Evolutionary conservation across 768 basidiomycete species (phyloP).

Genomic region (Auricularia sp.): DNA sequence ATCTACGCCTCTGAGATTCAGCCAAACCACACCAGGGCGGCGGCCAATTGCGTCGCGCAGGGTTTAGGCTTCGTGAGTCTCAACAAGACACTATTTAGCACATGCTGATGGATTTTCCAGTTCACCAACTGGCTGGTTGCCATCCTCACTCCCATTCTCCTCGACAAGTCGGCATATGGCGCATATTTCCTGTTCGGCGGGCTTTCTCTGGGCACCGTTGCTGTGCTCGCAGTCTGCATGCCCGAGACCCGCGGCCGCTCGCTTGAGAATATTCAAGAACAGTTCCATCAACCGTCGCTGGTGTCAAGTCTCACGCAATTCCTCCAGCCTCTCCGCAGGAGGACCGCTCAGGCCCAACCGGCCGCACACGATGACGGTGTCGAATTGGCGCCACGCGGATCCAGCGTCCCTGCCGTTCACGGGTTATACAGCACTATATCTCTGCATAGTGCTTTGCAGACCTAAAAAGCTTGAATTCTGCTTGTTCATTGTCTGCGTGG

Average conservation of each 20-base stretch:
- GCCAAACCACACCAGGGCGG: constrained; percentile 35
- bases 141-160: constrained; percentile 37
- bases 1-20: constrained; percentile 38
- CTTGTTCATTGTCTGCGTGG: too few species aligned
- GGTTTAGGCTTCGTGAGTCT: constrained; percentile 31
- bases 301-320: too few species aligned
- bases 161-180: constrained; percentile 32
- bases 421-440: too few species aligned
- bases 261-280: constrained; percentile 32
- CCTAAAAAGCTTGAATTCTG: too few species aligned
- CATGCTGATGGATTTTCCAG: constrained; percentile 14
- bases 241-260: constrained; percentile 37
- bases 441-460: too few species aligned
- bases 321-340: too few species aligned
- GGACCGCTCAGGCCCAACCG: too few species aligned
- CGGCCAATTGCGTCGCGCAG: constrained; percentile 31
- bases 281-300: constrained; percentile 15
- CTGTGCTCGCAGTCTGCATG: constrained; percentile 30
- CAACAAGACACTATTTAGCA: not conserved
- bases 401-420: too few species aligned
- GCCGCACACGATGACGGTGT: too few species aligned
- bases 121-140: constrained; percentile 35
- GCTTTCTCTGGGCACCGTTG: constrained; percentile 26
- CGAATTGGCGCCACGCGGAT: too few species aligned
- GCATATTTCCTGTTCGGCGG: constrained; percentile 39